Evolutionary conservation across 108 stramenopile genomes (phyloP).

Genomic region (Skeletonema costatum): DNA sequence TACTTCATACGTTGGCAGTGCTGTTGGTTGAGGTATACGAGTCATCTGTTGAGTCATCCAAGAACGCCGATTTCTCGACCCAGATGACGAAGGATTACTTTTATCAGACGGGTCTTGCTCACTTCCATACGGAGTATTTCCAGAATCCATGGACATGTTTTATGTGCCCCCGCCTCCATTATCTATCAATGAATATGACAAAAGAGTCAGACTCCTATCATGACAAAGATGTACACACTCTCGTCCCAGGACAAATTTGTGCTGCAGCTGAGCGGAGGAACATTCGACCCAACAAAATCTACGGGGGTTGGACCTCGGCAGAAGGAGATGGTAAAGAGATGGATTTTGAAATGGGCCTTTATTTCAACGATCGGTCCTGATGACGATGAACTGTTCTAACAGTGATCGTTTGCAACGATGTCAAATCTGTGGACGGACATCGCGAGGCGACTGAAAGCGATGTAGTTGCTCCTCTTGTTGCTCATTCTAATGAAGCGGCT

Average conservation of each 20-base stretch:
- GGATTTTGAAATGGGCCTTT: too few relatives aligned
- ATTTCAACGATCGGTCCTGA: too few relatives aligned
- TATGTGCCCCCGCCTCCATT: not conserved
- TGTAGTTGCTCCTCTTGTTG: too few relatives aligned
- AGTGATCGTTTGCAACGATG: too few relatives aligned
- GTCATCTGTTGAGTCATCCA: not conserved
- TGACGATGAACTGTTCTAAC: too few relatives aligned
- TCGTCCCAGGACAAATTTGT: slow-evolving; percentile 6
- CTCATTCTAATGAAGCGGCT: too few relatives aligned
- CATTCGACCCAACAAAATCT: not conserved
- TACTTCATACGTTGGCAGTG: not conserved
- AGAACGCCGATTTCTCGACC: not conserved
- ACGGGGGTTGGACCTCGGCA: not conserved
- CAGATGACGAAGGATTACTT: not conserved
- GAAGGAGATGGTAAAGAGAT: not conserved
- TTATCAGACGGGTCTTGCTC: too few relatives aligned
- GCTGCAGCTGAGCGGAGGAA: not conserved
- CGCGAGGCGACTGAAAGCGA: too few relatives aligned
- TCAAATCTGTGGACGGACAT: too few relatives aligned
- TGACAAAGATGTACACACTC: not conserved
- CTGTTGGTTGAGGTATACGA: slow-evolving; percentile 7
- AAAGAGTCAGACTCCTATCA: too few relatives aligned
- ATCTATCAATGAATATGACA: too few relatives aligned
- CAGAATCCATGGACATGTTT: slow-evolving; percentile 1
- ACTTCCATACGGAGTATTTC: not conserved